A percentile compares a stretch with the other conserved stretches of the same genome.
Conservation (phyloP, 129 eudicot species). For the Helichrysum umbraculigerum region DNA sequence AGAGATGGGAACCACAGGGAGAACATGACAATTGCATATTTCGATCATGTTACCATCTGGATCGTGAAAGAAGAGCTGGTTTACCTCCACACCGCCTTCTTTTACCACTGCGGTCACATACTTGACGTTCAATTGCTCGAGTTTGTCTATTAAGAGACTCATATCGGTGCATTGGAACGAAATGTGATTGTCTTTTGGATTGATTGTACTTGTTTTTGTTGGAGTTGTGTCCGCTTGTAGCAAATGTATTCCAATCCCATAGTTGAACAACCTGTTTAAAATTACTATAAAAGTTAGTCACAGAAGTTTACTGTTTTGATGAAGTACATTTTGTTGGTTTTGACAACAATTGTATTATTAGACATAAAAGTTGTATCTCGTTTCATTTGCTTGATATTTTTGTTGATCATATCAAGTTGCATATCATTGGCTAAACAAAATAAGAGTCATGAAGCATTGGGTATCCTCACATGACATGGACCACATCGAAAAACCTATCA, state of each 20-base stretch:
- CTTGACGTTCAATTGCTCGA: constrained; percentile 45
- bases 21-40: constrained; percentile 75
- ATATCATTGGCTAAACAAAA: too few species aligned
- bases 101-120: constrained; percentile 54
- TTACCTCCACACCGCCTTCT: constrained; percentile 65
- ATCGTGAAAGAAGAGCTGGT: constrained; percentile 73
- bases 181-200: constrained; percentile 81
- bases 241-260: constrained; percentile 78
- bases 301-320: too few species aligned
- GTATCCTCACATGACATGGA: too few species aligned
- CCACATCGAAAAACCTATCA: too few species aligned
- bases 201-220: constrained; percentile 44
- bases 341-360: too few species aligned
- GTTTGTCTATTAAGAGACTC: constrained; percentile 40
- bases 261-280: constrained; percentile 54
- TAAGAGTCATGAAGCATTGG: too few species aligned
- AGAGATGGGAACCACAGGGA: constrained; percentile 59
- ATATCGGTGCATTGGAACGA: constrained; percentile 62
- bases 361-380: too few species aligned
- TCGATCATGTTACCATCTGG: constrained; percentile 82
- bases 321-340: too few species aligned
- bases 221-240: constrained; percentile 43
- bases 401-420: too few species aligned
- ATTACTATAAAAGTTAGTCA: too few species aligned
- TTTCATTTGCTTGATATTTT: too few species aligned